Base-by-base conservation (phyloP, 2,329 filamentous ascomycete species). In the Aspergillus fumigatus region DNA sequence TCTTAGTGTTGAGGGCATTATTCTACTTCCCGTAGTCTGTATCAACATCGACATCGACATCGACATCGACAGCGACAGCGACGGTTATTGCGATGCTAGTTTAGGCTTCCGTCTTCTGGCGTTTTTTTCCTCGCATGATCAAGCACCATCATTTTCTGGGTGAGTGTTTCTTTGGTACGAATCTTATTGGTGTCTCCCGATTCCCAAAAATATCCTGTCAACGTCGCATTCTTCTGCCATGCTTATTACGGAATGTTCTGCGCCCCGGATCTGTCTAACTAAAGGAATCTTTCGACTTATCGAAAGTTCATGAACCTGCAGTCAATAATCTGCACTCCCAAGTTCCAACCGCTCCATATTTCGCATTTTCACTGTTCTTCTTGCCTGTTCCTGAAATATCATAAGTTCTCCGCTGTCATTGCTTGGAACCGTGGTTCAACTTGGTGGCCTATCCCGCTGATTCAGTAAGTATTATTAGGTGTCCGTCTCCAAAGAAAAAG, bases 351-450 rank as follows among this genome's bases (percentile, higher is more conserved):
- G 40, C 40, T 19, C 2, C 0, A 11, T 7, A 47, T 23, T 47
- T 17, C 43, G 4, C 43, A 6, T 10, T 11, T 47, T 14, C 21
- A 17, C 14, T 25, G 43, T 11, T 47, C 43, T 47, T 47, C 19
- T 9, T 23, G 23, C 25, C 43, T 23, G 43, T 47, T 26, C 43
- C 43, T 47, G 43, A 26, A 47, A 47, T 47, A 23, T 47, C 43
- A 3, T 23, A 26, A 21, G 41, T 35, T 8, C 52, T 19, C 43
- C 29, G 51, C 26, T 43, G 32, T 38, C 5, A 17, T 38, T 14
- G 5, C 27, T 35, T 26, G 21, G 56, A 58, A 48, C 58, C 56
- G 58, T 60, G 60, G 60, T 60, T 59, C 57, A 26, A 51, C 8
- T 14, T 8, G 7, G n/a, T 45, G 8, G 4, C 43, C 43, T 47